A percentile compares a stretch with the other conserved stretches of the same genome.
Evolutionary conservation across 2,329 filamentous ascomycete species (phyloP).

Genomic region (Stachybotrys chartarum): DNA sequence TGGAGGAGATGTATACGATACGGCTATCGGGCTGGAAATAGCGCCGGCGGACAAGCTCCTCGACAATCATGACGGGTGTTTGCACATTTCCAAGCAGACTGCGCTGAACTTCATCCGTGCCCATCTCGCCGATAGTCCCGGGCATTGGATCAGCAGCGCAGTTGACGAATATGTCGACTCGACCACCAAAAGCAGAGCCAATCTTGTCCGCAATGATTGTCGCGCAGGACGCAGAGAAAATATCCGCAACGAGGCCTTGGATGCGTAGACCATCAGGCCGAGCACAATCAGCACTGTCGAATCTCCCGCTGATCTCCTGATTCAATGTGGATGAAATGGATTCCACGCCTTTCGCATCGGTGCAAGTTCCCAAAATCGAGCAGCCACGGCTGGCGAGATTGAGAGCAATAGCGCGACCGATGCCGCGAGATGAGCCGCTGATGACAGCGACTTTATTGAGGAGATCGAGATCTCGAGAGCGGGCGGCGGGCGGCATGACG

Average conservation of each 20-base stretch:
- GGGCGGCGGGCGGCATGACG: not conserved
- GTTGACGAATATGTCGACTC: conserved; percentile 25
- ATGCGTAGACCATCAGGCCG: conserved; percentile 11
- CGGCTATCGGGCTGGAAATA: conserved; percentile 23
- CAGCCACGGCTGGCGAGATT: conserved; percentile 20
- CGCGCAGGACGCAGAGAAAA: conserved; percentile 19
- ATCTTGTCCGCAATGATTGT: conserved; percentile 18
- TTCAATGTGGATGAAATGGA: conserved; percentile 11
- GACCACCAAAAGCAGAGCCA: conserved; percentile 10
- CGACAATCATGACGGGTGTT: conserved; percentile 25
- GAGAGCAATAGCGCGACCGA: conserved; percentile 18
- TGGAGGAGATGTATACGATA: conserved; percentile 26
- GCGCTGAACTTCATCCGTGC: conserved; percentile 16
- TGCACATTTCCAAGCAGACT: conserved; percentile 27
- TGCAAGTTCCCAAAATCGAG: conserved; percentile 23
- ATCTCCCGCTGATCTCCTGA: conserved; percentile 13
- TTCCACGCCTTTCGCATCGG: conserved; percentile 8
- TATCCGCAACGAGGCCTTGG: conserved; percentile 19
- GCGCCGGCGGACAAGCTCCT: conserved; percentile 21
- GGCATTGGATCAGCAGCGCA: conserved; percentile 21
- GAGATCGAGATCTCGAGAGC: conserved; percentile 8
- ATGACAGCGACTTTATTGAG: conserved; percentile 36
- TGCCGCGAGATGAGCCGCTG: conserved; percentile 19
- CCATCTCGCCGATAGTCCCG: conserved; percentile 18
- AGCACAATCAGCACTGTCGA: conserved; percentile 6